Percentiles rank a stretch among this genome's conserved stretches.
phyloP scores from a whole-genome alignment of 768 basidiomycete genomes.

The Rhodotorula diobovata region DNA sequence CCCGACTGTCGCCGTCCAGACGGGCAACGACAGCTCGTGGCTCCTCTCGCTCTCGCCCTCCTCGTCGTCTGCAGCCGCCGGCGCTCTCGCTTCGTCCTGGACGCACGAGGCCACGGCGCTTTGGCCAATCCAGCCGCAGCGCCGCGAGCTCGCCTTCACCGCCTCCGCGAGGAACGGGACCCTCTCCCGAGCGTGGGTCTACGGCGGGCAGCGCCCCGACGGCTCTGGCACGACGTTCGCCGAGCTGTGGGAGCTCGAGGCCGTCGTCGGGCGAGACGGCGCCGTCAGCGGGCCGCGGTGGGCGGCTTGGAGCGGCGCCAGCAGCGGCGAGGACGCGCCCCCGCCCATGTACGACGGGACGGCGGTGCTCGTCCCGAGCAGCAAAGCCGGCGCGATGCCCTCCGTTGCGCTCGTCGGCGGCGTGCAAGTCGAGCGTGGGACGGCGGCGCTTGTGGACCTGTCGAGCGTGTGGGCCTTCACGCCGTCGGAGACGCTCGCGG shows the following conservation, averaged over 20 bases:
- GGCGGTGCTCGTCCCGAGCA: constrained; percentile 24
- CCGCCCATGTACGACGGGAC: constrained; percentile 28
- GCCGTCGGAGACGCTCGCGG: neutral
- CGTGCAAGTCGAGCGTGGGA: neutral
- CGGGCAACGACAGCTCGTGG: constrained; percentile 18
- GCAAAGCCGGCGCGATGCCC: neutral
- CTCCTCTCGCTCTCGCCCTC: constrained; percentile 4
- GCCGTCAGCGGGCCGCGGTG: neutral
- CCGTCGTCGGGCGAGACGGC: neutral
- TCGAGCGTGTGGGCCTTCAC: constrained; percentile 14
- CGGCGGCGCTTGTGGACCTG: neutral
- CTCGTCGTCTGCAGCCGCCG: neutral
- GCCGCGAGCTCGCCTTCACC: constrained; percentile 13
- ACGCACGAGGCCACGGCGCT: neutral
- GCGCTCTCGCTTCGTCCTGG: neutral
- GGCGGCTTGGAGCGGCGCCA: neutral
- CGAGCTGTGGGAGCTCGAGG: constrained; percentile 32
- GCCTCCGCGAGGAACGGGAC: constrained; percentile 28
- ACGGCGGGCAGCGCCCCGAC: constrained; percentile 21
- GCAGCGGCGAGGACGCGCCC: neutral
- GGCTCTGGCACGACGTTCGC: constrained; percentile 9
- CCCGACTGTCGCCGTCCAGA: constrained; percentile 18
- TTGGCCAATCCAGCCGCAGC: constrained; percentile 17
- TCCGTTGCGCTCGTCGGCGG: constrained; percentile 31
- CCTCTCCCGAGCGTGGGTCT: constrained; percentile 24